Evolutionary conservation across 106 monocot species (phyloP).

Genomic region (Vanilla planifolia): DNA sequence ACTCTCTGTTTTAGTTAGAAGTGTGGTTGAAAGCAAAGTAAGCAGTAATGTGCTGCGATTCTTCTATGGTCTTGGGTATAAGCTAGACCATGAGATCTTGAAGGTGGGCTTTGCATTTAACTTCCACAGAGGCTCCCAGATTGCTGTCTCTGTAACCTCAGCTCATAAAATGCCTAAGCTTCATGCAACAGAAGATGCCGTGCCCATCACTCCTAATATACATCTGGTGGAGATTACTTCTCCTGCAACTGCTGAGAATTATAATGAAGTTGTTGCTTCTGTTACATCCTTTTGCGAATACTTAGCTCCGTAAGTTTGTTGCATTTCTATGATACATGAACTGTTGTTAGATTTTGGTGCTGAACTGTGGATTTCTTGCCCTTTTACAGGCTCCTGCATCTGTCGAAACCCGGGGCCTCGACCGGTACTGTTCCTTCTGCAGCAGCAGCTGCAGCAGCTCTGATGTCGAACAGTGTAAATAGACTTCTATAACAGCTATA

Average conservation of each 20-base stretch:
- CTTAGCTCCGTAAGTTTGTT: slow-evolving; percentile 81
- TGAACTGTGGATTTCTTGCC: not conserved
- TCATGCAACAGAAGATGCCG: slow-evolving; percentile 78
- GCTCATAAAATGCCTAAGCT: slow-evolving; percentile 68
- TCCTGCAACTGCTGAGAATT: slow-evolving; percentile 78
- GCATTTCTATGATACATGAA: not conserved
- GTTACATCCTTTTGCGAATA: slow-evolving; percentile 82
- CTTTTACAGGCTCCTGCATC: slow-evolving; percentile 70
- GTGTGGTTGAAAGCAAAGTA: slow-evolving; percentile 77
- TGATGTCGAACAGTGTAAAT: slow-evolving; percentile 55
- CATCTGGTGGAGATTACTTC: slow-evolving; percentile 89
- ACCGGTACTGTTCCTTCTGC: slow-evolving; percentile 88
- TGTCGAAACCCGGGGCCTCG: slow-evolving; percentile 88
- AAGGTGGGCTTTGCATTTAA: slow-evolving; percentile 80
- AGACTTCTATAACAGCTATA: not conserved
- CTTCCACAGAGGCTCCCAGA: slow-evolving; percentile 56
- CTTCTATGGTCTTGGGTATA: slow-evolving; percentile 85
- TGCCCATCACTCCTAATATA: slow-evolving; percentile 74
- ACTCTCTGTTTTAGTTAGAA: slow-evolving; percentile 73
- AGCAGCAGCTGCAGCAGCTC: slow-evolving; percentile 71
- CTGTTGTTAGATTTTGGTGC: not conserved
- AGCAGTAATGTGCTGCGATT: slow-evolving; percentile 79
- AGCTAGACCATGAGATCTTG: slow-evolving; percentile 80
- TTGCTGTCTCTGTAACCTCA: slow-evolving; percentile 70
- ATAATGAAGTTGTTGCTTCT: slow-evolving; percentile 72